A percentile compares a stretch with the other conserved stretches of the same genome.
Conservation (phyloP, 106 monocot species). For the Amphibolis antarctica region DNA sequence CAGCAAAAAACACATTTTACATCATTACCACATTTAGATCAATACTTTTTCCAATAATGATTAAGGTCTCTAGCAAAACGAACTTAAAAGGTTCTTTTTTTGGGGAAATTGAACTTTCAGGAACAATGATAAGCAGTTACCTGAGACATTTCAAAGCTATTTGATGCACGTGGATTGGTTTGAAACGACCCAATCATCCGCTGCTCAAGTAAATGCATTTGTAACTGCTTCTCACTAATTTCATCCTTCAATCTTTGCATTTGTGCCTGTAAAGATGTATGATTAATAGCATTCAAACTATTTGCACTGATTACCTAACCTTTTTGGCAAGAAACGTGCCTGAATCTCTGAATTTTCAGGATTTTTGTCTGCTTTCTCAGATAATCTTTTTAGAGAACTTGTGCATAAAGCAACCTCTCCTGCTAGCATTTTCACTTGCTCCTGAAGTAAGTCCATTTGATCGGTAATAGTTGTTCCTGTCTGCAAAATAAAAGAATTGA, state of each 20-base stretch:
- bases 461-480: slow-evolving; percentile 81
- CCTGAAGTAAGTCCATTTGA: slow-evolving; percentile 89
- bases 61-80: neutral
- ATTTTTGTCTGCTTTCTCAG: slow-evolving; percentile 58
- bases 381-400: slow-evolving; percentile 82
- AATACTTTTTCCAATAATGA: no score
- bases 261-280: slow-evolving; percentile 46
- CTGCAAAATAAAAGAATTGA: slow-evolving; percentile 27
- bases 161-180: slow-evolving; percentile 31
- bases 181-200: slow-evolving; percentile 70
- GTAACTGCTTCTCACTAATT: slow-evolving; percentile 78
- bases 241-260: slow-evolving; percentile 71
- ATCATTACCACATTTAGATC: no score
- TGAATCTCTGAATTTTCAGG: slow-evolving; percentile 72
- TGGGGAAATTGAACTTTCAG: neutral
- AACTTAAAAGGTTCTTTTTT: no score
- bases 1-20: no score
- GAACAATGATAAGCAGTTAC: slow-evolving; percentile 14
- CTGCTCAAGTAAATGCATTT: slow-evolving; percentile 75
- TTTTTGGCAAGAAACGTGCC: slow-evolving; percentile 18
- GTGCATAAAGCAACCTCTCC: slow-evolving; percentile 86
- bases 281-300: neutral
- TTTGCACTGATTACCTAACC: neutral
- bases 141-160: slow-evolving; percentile 53
- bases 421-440: slow-evolving; percentile 91